These are phyloP conservation scores for Acanthamoeba sp. DNA, from an alignment of 208 protist genomes.

Conservation along the genomic window DNA sequence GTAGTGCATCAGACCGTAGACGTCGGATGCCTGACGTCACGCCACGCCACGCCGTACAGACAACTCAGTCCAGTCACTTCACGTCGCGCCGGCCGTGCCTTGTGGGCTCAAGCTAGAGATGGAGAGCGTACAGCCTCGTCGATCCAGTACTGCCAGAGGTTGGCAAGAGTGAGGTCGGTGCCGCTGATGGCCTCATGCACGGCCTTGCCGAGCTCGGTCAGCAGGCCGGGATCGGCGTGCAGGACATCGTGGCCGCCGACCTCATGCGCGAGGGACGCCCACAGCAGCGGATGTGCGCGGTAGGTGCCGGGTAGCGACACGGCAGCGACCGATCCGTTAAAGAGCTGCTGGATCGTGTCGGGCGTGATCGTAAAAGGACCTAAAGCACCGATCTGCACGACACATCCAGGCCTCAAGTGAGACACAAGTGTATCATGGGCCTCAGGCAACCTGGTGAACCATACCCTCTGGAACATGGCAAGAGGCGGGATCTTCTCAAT, in stretches of 20 bases:
- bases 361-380: neutral
- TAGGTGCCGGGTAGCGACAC: neutral
- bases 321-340: neutral
- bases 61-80: too few species aligned
- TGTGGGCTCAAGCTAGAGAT: too few species aligned
- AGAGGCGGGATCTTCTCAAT: constrained; percentile 4
- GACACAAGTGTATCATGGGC: too few species aligned
- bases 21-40: neutral
- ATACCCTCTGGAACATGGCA: constrained; percentile 25
- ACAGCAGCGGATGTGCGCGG: neutral
- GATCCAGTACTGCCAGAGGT: constrained; percentile 20
- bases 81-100: too few species aligned
- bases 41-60: neutral
- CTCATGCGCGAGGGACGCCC: neutral
- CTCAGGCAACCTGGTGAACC: too few species aligned
- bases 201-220: neutral
- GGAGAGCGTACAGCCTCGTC: constrained; percentile 22
- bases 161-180: neutral
- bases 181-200: neutral
- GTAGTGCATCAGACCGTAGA: neutral
- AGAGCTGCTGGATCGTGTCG: neutral
- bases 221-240: constrained; percentile 1
- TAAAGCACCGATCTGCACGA: neutral
- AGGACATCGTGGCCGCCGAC: constrained; percentile 15
- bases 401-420: too few species aligned